phyloP scores from a whole-genome alignment of 2,329 filamentous ascomycete genomes.

The Aspergillus brasiliensis region DNA sequence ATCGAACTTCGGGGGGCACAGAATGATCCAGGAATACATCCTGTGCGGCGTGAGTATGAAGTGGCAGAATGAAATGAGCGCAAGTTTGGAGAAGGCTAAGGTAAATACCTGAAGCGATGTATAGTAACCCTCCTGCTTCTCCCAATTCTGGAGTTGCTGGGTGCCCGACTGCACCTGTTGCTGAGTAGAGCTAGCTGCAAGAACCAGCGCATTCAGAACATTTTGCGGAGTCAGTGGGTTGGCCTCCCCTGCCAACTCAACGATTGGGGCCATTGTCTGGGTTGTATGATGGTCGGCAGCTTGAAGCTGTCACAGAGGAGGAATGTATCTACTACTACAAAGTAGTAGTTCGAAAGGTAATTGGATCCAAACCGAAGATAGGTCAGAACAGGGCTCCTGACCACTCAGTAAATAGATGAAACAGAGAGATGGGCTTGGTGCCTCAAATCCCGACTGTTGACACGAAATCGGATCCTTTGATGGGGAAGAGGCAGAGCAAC shows the following conservation, averaged over 20 bases:
- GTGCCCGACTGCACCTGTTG: constrained; percentile 67
- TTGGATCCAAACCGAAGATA: constrained; percentile 7
- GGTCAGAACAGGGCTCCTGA: constrained; percentile 2
- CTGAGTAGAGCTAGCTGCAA: constrained; percentile 64
- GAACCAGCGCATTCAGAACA: constrained; percentile 65
- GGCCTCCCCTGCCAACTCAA: constrained; percentile 82
- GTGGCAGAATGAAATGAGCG: background rate
- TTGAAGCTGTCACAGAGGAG: background rate
- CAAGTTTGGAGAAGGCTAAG: background rate
- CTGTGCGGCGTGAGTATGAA: constrained; percentile 45
- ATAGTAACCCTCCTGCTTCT: constrained; percentile 67
- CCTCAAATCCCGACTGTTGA: constrained; percentile 2
- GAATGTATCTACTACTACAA: background rate
- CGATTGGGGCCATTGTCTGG: constrained; percentile 64
- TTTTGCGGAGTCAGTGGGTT: constrained; percentile 67
- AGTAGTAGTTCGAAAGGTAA: constrained; percentile 6
- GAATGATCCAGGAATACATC: constrained; percentile 78
- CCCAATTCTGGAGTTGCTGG: constrained; percentile 73
- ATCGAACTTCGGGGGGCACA: constrained; percentile 75
- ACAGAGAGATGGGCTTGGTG: background rate
- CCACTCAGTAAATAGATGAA: constrained; percentile 5
- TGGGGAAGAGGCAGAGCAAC: background rate
- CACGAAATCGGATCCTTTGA: background rate
- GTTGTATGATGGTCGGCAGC: background rate
- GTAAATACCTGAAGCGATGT: constrained; percentile 64